Evolutionary conservation across 768 basidiomycete genomes (phyloP), one percentile per base, ranked within the genome.

Genomic region (Leccinum variicolor): DNA sequence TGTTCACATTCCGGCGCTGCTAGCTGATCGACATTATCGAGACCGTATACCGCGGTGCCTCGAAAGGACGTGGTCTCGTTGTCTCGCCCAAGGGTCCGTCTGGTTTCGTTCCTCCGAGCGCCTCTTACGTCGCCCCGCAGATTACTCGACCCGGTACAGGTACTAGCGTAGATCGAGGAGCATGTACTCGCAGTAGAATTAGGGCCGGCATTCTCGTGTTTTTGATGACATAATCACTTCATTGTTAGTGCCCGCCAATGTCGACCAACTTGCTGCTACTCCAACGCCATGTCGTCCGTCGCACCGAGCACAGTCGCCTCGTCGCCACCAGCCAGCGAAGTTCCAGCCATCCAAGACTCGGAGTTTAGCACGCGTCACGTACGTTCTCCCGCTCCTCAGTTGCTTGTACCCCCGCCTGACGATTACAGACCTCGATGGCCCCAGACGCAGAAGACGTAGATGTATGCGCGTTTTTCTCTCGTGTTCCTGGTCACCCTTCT

Each of bases 1-100:
- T 54, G 1, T 33, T 48, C n/a, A 52, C 31, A 14, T 9, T 23
- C 13, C 4, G 21, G 9, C 53, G 29, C 14, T 11, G 1, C 33
- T 59, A 98, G 94, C 77, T 98, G 70, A 95, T 98, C 66, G 96
- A 98, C 71, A 95, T 98, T 64, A 87, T 98, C 64, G 96, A 98
- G 75, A 98, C 97, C 9, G 96, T 98, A 6, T 98, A 98, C 73
- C 86, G 97, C 61, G 97, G 97, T 29, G 97, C 97, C 1, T 94
- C 94, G 2, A 98, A 98, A 68, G 97, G 96, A 13, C 89, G 96
- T 55, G 95, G 97, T 92, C 78, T 98, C 29, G 96, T 98, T 33
- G 95, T 97, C 14, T 94, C 94, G 0, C 95, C 95, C 0, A 94
- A 94, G 82, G 95, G 94, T 92, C 23, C 26, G 81, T 70, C 15